Percentiles rank a stretch among this genome's conserved stretches.
Evolutionary conservation across 2,329 filamentous ascomycete species (phyloP).

Genomic region (Byssothecium circinans): DNA sequence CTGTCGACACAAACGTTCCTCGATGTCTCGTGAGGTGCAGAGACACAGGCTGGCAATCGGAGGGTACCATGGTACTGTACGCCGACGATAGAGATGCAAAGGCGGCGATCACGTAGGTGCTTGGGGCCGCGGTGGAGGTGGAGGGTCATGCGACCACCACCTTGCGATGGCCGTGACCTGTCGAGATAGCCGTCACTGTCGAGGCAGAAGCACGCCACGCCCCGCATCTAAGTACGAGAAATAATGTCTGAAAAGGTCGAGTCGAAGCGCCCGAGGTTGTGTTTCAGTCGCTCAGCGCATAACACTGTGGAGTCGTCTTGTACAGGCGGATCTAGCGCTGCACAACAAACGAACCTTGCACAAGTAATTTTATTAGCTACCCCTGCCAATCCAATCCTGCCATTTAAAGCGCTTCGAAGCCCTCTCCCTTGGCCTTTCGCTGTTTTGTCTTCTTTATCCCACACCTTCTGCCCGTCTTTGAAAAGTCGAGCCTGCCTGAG

Average conservation of each 20-base stretch:
- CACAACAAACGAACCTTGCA: conserved; percentile 34
- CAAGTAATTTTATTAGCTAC: conserved; percentile 41
- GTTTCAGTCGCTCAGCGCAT: conserved; percentile 36
- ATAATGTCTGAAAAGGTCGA: no score
- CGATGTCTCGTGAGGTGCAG: neutral
- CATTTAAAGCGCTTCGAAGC: no score
- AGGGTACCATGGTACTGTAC: neutral
- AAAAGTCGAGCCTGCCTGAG: conserved; percentile 31
- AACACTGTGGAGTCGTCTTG: conserved; percentile 32
- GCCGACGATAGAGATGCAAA: neutral
- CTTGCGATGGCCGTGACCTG: no score
- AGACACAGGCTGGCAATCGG: neutral
- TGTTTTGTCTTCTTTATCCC: neutral
- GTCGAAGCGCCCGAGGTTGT: conserved; percentile 25
- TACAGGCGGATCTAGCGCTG: conserved; percentile 31
- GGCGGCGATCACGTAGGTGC: neutral
- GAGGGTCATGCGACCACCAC: conserved; percentile 2
- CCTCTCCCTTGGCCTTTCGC: neutral
- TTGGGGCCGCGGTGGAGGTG: no score
- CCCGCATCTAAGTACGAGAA: no score
- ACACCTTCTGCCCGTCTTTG: conserved; percentile 25
- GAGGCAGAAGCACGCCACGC: neutral
- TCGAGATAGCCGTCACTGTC: no score
- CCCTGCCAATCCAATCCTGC: conserved; percentile 21
- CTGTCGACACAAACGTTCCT: no score